Evolutionary conservation across 768 basidiomycete species (phyloP), one percentile per base, ranked within the genome.

Genomic region (Pulveroboletus sp.): DNA sequence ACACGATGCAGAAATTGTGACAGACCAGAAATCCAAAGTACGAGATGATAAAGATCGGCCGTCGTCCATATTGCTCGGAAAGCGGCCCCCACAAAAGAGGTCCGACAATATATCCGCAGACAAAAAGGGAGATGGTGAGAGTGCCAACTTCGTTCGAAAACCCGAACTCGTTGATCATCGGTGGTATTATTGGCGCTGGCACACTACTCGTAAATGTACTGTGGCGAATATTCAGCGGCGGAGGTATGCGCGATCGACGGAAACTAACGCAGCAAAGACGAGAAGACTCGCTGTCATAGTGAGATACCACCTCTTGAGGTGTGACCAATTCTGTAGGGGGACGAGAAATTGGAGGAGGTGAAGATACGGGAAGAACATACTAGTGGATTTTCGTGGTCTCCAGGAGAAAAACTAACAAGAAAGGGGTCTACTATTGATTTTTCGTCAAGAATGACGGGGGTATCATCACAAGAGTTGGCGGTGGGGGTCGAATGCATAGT

Each of bases 141-240:
- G 72, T 74, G 5, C 70, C 80, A 24, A 81, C 72, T 59, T 78
- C 81, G 28, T 67, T 17, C 6, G 76, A 74, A 59, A 84, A 72
- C 8, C 69, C 55, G 53, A 83, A 83, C 31, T 78, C 64, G 8
- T 71, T 49, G 59, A 21, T 21, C 21, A 21, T 21, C 17, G 72
- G 59, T 2, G 66, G 62, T 28, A 77, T 66, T 47, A 82, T 70
- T 8, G 77, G 74, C 21, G 79, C 71, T 1, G 83, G 80, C 0
- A 79, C 78, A 13, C 82, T 76, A 54, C 81, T 83, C 13, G 84
- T 75, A 59, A 82, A 84, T 1, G 83, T 83, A 18, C 82, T 84
- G 53, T 13, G 26, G 47, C 15, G 17, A n/a, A 37, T 38, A 18
- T 32, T 43, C 36, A 55, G 44, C 6, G 9, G 49, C 3, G 27